These are phyloP conservation scores for Berkeleyomyces basicola DNA, from an alignment of 2,329 filamentous ascomycete genomes.

Conservation along the genomic window DNA sequence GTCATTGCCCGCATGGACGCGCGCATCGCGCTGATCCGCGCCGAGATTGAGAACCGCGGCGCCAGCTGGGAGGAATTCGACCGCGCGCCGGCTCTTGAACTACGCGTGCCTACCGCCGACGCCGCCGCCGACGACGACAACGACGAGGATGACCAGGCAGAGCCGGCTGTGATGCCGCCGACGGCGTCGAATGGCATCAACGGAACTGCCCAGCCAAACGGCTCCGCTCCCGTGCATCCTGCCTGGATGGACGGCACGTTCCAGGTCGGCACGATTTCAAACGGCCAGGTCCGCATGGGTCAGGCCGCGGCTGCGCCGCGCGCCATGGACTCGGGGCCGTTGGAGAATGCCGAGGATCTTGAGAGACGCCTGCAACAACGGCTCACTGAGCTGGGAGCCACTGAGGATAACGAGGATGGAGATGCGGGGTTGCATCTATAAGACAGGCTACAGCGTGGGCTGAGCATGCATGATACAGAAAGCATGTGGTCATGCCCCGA, in stretches of 20 bases:
- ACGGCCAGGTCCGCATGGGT: conserved; percentile 33
- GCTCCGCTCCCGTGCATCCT: conserved; percentile 18
- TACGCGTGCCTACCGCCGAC: conserved; percentile 6
- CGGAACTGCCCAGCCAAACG: background rate
- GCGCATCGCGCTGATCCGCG: conserved; percentile 44
- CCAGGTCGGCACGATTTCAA: conserved; percentile 39
- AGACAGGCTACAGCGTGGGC: conserved; percentile 13
- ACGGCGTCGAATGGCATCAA: background rate
- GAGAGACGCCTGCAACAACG: conserved; percentile 37
- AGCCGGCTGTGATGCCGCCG: background rate
- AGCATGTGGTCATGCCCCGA: too few relatives aligned
- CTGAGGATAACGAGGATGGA: conserved; percentile 26
- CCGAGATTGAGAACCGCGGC: conserved; percentile 45
- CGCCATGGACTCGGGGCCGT: background rate
- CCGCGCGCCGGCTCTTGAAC: conserved; percentile 20
- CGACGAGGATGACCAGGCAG: background rate
- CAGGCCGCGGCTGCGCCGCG: background rate
- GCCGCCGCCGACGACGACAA: conserved; percentile 4
- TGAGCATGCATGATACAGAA: too few relatives aligned
- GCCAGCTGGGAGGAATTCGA: conserved; percentile 41
- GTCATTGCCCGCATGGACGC: conserved; percentile 54
- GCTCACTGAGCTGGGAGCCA: conserved; percentile 27
- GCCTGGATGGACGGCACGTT: conserved; percentile 50
- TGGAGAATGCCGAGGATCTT: conserved; percentile 36
- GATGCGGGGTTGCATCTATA: conserved; percentile 42